phyloP scores from a whole-genome alignment of 768 basidiomycete species.

The Tricholoma sp. region DNA sequence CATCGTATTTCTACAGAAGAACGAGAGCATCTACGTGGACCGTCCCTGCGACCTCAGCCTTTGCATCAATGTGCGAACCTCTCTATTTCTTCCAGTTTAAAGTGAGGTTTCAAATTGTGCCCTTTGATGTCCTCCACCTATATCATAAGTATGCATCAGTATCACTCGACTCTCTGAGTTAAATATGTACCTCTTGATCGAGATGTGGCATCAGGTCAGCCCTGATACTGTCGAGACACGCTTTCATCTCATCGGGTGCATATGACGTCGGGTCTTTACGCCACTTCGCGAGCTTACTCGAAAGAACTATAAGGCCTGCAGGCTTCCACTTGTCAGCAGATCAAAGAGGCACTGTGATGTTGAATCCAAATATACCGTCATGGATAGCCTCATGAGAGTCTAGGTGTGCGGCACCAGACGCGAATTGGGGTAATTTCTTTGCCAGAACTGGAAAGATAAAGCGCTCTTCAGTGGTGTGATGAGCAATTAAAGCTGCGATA shows the following conservation, averaged over 20 bases:
- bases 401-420: slow-evolving; percentile 35
- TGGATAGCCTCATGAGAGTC: slow-evolving; percentile 51
- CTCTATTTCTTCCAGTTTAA: slow-evolving; percentile 43
- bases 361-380: slow-evolving; percentile 28
- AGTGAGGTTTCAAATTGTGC: slow-evolving; percentile 50
- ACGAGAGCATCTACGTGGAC: too few species aligned
- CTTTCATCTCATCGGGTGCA: slow-evolving; percentile 44
- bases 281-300: slow-evolving; percentile 36
- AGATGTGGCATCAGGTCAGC: slow-evolving; percentile 47
- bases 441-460: slow-evolving; percentile 49
- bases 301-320: slow-evolving; percentile 41
- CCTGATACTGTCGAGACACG: slow-evolving; percentile 43
- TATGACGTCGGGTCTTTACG: slow-evolving; percentile 38
- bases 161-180: neutral
- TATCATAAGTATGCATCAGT: neutral
- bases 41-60: slow-evolving; percentile 11
- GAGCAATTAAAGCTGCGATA: slow-evolving; percentile 41
- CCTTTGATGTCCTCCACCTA: slow-evolving; percentile 46
- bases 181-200: slow-evolving; percentile 42
- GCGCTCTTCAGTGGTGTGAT: slow-evolving; percentile 52
- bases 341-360: neutral
- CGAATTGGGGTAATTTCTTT: slow-evolving; percentile 44
- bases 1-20: too few species aligned
- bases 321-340: neutral
- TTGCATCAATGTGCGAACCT: slow-evolving; percentile 26